A percentile compares a stretch with the other conserved stretches of the same genome.
These are phyloP conservation scores for Endoconidiophora polonica DNA, from an alignment of 2,329 filamentous ascomycete genomes.

Conservation along the genomic window DNA sequence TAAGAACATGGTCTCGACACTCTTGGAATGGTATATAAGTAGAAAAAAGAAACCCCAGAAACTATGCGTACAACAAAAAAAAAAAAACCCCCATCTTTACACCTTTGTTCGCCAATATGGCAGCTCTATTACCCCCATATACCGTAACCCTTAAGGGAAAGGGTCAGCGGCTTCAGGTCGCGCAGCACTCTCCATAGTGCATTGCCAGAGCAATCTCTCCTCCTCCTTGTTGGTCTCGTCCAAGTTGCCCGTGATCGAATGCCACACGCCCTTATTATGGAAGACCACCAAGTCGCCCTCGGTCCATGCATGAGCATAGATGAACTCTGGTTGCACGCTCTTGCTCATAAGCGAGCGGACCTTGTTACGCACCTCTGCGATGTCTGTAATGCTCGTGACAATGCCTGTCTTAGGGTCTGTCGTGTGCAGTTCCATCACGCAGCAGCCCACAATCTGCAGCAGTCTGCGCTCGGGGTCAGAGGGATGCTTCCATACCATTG, in stretches of 20 bases:
- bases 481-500: constrained; percentile 13
- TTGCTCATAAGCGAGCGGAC: constrained; percentile 13
- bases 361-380: constrained; percentile 8
- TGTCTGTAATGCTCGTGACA: constrained; percentile 8
- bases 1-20: neutral
- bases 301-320: constrained; percentile 19
- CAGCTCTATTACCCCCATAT: neutral
- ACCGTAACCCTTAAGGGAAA: neutral
- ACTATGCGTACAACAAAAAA: neutral
- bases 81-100: neutral
- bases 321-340: constrained; percentile 17
- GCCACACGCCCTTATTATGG: constrained; percentile 20
- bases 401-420: constrained; percentile 5
- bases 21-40: neutral
- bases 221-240: constrained; percentile 5
- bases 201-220: constrained; percentile 20
- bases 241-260: constrained; percentile 18
- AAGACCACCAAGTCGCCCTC: constrained; percentile 20
- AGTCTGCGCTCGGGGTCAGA: constrained; percentile 1
- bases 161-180: constrained; percentile 5
- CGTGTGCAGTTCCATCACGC: constrained; percentile 10
- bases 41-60: neutral
- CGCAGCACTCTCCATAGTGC: constrained; percentile 16
- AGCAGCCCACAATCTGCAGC: constrained; percentile 11
- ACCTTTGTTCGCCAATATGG: neutral